Percentiles rank a stretch among this genome's conserved stretches.
phyloP scores from a whole-genome alignment of 495 filamentous ascomycete genomes.

The Penicillium soppii region DNA sequence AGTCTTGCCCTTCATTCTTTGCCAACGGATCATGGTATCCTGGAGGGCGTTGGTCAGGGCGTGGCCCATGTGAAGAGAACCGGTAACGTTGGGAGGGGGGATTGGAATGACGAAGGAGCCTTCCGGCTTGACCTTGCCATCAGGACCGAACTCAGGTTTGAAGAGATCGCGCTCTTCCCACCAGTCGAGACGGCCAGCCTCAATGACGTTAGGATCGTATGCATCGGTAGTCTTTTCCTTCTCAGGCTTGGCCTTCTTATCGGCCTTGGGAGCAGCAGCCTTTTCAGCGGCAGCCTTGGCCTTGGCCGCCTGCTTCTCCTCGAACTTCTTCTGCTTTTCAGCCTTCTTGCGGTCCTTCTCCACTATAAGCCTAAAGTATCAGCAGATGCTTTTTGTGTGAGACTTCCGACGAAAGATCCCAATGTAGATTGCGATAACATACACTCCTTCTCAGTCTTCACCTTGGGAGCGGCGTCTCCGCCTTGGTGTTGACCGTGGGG shows the following conservation, averaged over 20 bases:
- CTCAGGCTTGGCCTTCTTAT: conserved; percentile 56
- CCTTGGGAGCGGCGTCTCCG: conserved; percentile 48
- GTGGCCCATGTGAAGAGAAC: conserved; percentile 69
- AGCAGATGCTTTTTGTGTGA: conserved; percentile 7
- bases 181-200: conserved; percentile 57
- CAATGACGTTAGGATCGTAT: conserved; percentile 57
- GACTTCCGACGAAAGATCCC: neutral
- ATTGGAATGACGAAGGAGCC: conserved; percentile 72
- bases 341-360: conserved; percentile 59
- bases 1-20: conserved; percentile 61
- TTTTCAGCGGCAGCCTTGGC: conserved; percentile 45
- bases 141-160: conserved; percentile 63
- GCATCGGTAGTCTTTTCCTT: conserved; percentile 54
- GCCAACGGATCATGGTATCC: conserved; percentile 74
- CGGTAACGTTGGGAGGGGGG: conserved; percentile 80
- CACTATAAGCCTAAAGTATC: conserved; percentile 31
- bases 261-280: conserved; percentile 47
- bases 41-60: conserved; percentile 67
- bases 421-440: conserved; percentile 22
- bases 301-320: conserved; percentile 56
- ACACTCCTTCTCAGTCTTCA: conserved; percentile 62
- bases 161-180: conserved; percentile 69
- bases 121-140: conserved; percentile 65
- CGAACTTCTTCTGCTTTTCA: conserved; percentile 59
- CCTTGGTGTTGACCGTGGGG: conserved; percentile 36